phyloP scores from a whole-genome alignment of 768 basidiomycete species.

The Neoboletus magnificus region DNA sequence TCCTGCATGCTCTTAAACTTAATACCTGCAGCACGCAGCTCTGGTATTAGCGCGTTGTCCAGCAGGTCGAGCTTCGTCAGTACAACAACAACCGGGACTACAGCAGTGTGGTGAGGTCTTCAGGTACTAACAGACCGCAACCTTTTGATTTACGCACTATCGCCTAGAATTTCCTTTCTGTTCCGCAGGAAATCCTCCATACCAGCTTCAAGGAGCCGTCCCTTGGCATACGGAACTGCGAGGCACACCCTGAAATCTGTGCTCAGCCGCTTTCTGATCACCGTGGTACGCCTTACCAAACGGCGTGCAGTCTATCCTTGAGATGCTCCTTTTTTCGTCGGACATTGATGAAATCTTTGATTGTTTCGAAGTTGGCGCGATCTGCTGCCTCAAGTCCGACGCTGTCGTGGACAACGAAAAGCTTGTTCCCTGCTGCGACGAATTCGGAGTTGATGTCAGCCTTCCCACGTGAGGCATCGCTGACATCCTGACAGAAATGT shows the following conservation, averaged over 20 bases:
- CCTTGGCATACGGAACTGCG: neutral
- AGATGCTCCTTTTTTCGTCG: neutral
- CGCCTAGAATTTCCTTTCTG: neutral
- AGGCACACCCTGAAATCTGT: neutral
- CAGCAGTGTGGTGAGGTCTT: neutral
- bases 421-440: neutral
- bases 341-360: neutral
- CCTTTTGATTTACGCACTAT: neutral
- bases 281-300: neutral
- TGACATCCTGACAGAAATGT: neutral
- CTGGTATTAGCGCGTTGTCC: neutral
- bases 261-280: neutral
- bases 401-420: neutral
- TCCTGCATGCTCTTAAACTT: neutral
- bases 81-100: neutral
- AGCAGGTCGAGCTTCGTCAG: neutral
- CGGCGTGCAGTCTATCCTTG: neutral
- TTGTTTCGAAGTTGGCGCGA: too few species aligned
- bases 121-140: too few species aligned
- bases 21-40: neutral
- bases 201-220: neutral
- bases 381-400: neutral
- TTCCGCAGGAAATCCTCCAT: neutral
- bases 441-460: neutral
- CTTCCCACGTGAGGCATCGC: neutral